phyloP scores from a whole-genome alignment of 129 eudicot genomes.

The Cynara cardunculus region DNA sequence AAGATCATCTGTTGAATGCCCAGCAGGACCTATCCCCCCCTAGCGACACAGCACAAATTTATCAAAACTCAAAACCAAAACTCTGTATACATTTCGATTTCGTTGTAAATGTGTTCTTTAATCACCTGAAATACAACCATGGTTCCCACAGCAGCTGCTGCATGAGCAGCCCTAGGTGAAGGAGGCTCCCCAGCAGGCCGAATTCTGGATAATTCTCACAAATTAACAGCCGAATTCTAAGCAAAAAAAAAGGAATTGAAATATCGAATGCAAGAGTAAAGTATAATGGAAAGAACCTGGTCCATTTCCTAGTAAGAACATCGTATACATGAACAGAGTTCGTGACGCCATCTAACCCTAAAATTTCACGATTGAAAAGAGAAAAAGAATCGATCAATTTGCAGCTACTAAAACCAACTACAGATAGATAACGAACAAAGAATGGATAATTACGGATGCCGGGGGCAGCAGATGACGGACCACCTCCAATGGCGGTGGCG shows the following conservation, averaged over 20 bases:
- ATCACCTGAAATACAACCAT: slow-evolving; percentile 98
- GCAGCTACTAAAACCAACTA: background rate
- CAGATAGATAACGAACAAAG: background rate
- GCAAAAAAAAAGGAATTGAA: background rate
- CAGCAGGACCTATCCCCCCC: slow-evolving; percentile 99
- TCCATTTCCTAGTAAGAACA: slow-evolving; percentile 87
- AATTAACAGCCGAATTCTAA: slow-evolving; percentile 7
- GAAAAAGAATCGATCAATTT: background rate
- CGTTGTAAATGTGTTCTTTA: background rate
- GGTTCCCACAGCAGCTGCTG: slow-evolving; percentile 94
- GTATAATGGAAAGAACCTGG: slow-evolving; percentile 41
- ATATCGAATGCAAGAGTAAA: background rate
- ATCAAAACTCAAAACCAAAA: slow-evolving; percentile 23
- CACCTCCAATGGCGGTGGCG: slow-evolving; percentile 91
- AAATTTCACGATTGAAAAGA: background rate
- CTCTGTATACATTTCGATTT: background rate
- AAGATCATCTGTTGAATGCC: slow-evolving; percentile 96
- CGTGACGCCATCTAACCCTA: slow-evolving; percentile 97
- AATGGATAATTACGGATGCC: slow-evolving; percentile 58
- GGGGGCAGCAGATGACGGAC: slow-evolving; percentile 54
- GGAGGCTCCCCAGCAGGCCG: slow-evolving; percentile 93
- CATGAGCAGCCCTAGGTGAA: slow-evolving; percentile 97
- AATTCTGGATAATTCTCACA: slow-evolving; percentile 39
- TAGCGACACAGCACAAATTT: slow-evolving; percentile 34
- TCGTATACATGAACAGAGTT: slow-evolving; percentile 83